phyloP scores from a whole-genome alignment of 129 eudicot genomes.

The Chrysanthemum seticuspe region DNA sequence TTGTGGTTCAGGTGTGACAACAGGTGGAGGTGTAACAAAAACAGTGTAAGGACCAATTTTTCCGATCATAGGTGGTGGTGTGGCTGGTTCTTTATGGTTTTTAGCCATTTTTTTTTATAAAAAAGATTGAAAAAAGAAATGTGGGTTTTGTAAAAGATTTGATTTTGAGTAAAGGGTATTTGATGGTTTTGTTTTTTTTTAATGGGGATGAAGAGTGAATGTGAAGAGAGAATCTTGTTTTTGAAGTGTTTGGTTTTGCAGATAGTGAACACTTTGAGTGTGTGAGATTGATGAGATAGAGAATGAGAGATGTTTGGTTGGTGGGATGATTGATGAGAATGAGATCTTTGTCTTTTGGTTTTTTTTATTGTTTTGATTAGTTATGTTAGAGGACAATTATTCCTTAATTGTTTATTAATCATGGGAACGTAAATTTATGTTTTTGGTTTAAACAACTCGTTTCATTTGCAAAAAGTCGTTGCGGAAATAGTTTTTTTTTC shows the following conservation, averaged over 20 bases:
- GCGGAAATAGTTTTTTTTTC: no score
- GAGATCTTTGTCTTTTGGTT: conserved; percentile 30
- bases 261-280: not conserved
- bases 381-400: not conserved
- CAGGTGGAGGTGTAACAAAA: conserved; percentile 70
- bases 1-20: conserved; percentile 39
- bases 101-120: conserved; percentile 50
- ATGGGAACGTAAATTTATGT: no score
- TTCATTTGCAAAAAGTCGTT: no score
- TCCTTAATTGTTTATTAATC: not conserved
- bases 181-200: not conserved
- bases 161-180: conserved; percentile 3
- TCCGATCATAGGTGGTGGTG: conserved; percentile 81
- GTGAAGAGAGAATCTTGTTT: conserved; percentile 29
- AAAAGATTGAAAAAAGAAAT: not conserved
- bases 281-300: not conserved
- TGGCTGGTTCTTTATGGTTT: conserved; percentile 39
- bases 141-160: no score
- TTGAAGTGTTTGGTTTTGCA: not conserved
- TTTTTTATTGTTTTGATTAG: not conserved
- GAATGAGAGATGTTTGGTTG: conserved; percentile 19
- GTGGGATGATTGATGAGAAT: conserved; percentile 7
- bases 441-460: no score
- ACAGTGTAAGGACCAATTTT: conserved; percentile 98
- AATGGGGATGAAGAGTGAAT: conserved; percentile 16